Base-by-base conservation (phyloP, 2,329 filamentous ascomycete genomes). In the Cladophialophora exuberans region DNA sequence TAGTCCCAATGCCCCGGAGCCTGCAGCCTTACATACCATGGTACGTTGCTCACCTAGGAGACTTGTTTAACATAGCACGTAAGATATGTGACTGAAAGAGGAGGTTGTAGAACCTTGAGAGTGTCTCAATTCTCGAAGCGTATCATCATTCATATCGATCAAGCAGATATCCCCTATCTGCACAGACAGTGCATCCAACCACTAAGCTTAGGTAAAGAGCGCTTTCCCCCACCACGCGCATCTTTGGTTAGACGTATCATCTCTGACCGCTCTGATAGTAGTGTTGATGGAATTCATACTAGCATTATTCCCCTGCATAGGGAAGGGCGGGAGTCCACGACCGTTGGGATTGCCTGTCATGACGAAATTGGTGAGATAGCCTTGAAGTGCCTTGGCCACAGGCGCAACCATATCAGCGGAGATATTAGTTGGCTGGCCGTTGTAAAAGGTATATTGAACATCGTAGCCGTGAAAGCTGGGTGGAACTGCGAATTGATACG, bases 391-490 rank as follows among this genome's bases (percentile, higher is more conserved):
- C 33, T 65, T 43, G 3, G 71, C 72, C 6, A 72, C 64, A 5
- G 67, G 66, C 10, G 55, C 62, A 33, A 70, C 68, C 38, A 62
- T 50, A 25, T 72, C 70, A n/a, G 36, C 15, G 0, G 76, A 73
- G 1, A 63, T 62, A 1, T 73, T 75, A 0, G 63, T 67, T 54
- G 68, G 67, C 9, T 64, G 62, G 17, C 65, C 67, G 20, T 73
- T 71, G 64, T 75, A 83, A 67, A 77, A 83, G 1, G 79, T 82
- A 60, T 80, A 83, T 0, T 71, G 48, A 3, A 81, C 58, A 59
- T 84, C 82, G 31, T 72, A 65, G 11, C 78, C 79, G 63, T 84
- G 82, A 13, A 82, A 64, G 3, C 73, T 80, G 0, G 81, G 81
- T 0, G 76, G 75, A 0, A 83, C 71, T 36, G 72, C 73, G 64